Conservation (phyloP, 176 grass and related monocot species). For the Rhipidocladum racemiflorum region DNA sequence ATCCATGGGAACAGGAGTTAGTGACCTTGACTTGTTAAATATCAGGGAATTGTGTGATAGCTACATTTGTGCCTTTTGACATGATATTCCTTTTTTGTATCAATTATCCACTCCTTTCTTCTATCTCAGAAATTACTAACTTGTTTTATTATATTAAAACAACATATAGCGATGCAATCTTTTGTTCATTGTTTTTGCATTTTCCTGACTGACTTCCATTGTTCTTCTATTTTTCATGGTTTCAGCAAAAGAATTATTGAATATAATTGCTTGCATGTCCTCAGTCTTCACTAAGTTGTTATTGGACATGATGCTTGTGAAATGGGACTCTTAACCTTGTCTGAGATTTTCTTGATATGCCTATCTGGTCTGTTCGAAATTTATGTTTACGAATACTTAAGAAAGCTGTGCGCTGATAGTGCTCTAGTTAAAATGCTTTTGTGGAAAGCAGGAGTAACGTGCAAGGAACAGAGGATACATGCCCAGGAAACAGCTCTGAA, state of each 20-base stretch:
- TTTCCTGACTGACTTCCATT: neutral
- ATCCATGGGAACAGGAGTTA: no score
- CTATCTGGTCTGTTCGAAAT: slow-evolving; percentile 71
- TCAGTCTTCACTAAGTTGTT: no score
- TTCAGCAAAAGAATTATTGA: neutral
- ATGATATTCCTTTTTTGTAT: neutral
- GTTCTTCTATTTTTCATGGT: neutral
- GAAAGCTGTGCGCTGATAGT: slow-evolving; percentile 27
- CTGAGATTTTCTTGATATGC: slow-evolving; percentile 82
- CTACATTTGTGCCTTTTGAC: neutral
- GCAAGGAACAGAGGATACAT: slow-evolving; percentile 26
- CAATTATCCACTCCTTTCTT: neutral
- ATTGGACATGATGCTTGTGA: slow-evolving; percentile 49
- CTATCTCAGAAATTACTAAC: no score
- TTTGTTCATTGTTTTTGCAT: neutral
- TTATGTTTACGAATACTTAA: slow-evolving; percentile 71
- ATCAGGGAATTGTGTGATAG: no score
- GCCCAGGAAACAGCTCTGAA: slow-evolving; percentile 18
- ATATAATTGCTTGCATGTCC: neutral
- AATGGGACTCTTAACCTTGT: slow-evolving; percentile 73
- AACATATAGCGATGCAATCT: neutral
- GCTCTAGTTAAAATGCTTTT: slow-evolving; percentile 20
- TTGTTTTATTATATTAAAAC: neutral
- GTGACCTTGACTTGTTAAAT: no score
- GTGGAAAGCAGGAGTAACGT: slow-evolving; percentile 3